Evolutionary conservation across 2,329 filamentous ascomycete species (phyloP).

Genomic region (Pleurostoma richardsiae): DNA sequence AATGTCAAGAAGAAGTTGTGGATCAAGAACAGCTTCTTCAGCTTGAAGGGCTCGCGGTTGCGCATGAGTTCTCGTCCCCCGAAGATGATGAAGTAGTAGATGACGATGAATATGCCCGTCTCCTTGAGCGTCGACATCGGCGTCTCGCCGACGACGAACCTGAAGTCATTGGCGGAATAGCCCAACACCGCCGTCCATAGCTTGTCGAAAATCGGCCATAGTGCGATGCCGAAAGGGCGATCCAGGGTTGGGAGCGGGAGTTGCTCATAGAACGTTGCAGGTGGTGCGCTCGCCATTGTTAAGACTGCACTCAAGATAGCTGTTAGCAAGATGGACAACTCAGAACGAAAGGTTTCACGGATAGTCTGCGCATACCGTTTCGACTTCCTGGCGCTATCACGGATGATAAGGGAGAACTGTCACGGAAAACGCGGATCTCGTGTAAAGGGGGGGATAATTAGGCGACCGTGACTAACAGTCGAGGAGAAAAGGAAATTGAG

Average conservation of each 20-base stretch:
- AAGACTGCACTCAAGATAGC: neutral
- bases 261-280: constrained; percentile 46
- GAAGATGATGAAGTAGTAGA: constrained; percentile 93
- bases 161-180: constrained; percentile 81
- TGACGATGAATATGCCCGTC: constrained; percentile 72
- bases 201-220: constrained; percentile 95
- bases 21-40: constrained; percentile 85
- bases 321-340: neutral
- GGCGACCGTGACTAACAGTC: constrained; percentile 17
- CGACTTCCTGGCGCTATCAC: too few species aligned
- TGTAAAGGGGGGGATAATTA: neutral
- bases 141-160: constrained; percentile 74
- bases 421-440: neutral
- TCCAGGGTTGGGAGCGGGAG: constrained; percentile 76
- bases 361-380: too few species aligned
- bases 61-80: constrained; percentile 91
- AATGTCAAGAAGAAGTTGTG: constrained; percentile 93
- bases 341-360: too few species aligned
- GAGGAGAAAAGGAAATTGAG: constrained; percentile 19
- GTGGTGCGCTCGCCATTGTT: constrained; percentile 18
- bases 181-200: constrained; percentile 71
- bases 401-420: neutral
- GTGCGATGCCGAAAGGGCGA: constrained; percentile 80
- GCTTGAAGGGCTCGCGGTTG: constrained; percentile 76
- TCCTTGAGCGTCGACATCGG: constrained; percentile 87